Conservation (phyloP, 2,329 filamentous ascomycete genomes). For the Sporothrix euskadiensis region DNA sequence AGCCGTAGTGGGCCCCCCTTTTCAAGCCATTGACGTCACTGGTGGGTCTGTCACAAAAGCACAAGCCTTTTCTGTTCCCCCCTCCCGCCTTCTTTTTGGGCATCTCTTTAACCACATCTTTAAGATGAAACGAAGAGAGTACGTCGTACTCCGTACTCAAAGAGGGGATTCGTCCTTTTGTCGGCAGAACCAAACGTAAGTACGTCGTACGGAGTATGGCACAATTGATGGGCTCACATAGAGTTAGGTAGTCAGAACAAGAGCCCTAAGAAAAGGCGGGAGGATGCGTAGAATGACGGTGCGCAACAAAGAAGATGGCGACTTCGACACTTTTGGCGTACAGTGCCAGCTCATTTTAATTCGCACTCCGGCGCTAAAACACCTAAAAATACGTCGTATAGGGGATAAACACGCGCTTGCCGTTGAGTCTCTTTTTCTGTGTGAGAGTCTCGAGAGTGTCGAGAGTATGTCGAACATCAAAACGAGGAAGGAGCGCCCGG, state of each 20-base stretch:
- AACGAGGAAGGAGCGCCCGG: neutral
- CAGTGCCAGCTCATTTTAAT: neutral
- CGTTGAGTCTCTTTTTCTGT: neutral
- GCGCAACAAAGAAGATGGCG: neutral
- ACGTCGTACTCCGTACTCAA: too few species aligned
- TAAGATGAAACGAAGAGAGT: neutral
- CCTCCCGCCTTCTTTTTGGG: neutral
- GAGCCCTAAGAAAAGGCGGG: neutral
- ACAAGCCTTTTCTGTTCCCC: neutral
- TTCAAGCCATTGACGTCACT: slow-evolving; percentile 24
- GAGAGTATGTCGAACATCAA: neutral
- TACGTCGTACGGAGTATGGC: neutral
- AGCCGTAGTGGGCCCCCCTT: slow-evolving; percentile 14
- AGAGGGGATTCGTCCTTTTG: neutral
- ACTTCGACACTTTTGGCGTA: neutral
- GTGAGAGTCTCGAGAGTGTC: too few species aligned
- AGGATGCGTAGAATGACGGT: neutral
- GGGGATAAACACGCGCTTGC: neutral
- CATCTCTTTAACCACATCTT: neutral
- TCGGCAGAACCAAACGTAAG: neutral
- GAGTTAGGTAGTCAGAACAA: neutral
- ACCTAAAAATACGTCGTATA: neutral
- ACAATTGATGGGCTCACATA: neutral
- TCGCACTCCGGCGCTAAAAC: slow-evolving; percentile 4
- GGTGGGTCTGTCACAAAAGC: slow-evolving; percentile 22